Percentiles rank a stretch among this genome's conserved stretches.
phyloP scores from a whole-genome alignment of 2,329 filamentous ascomycete genomes.

The Colletotrichum noveboracense region DNA sequence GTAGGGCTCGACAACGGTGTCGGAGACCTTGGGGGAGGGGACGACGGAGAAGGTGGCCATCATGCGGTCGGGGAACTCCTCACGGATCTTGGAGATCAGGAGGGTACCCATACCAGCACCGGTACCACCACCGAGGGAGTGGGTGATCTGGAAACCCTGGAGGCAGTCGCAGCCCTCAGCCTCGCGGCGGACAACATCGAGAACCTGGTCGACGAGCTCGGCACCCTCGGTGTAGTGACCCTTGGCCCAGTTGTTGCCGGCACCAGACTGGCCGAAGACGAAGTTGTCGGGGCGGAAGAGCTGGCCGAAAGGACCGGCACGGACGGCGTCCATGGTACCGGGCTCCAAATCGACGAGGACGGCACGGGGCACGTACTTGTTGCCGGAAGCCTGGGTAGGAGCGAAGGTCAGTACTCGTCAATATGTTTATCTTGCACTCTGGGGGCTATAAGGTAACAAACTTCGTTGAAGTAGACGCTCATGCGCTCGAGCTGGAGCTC shows the following conservation, averaged over 20 bases:
- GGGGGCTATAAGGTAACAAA: conserved; percentile 32
- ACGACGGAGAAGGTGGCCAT: conserved; percentile 99
- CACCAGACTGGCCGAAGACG: conserved; percentile 98
- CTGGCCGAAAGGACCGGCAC: conserved; percentile 96
- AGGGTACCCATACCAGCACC: conserved; percentile 99
- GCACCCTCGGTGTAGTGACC: conserved; percentile 99
- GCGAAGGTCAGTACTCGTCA: conserved; percentile 10
- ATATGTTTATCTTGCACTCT: background rate
- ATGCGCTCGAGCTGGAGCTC: conserved; percentile 99
- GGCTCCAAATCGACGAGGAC: conserved; percentile 99
- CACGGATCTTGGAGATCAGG: conserved; percentile 99
- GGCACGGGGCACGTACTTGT: conserved; percentile 99
- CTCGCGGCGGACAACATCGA: conserved; percentile 98
- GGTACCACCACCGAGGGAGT: conserved; percentile 99
- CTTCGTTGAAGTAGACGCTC: conserved; percentile 98
- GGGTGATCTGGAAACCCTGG: conserved; percentile 99
- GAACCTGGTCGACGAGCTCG: conserved; percentile 96
- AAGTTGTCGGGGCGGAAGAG: conserved; percentile 99
- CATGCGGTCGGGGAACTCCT: conserved; percentile 99
- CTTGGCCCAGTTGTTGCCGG: conserved; percentile 99
- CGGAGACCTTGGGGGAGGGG: conserved; percentile 98
- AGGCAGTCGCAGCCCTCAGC: conserved; percentile 99
- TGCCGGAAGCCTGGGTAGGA: conserved; percentile 76
- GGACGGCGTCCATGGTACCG: conserved; percentile 99
- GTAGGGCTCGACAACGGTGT: conserved; percentile 99